Evolutionary conservation across 2,329 filamentous ascomycete species (phyloP), one percentile per base, ranked within the genome.

Genomic region (Aspergillus ochraceoroseus): DNA sequence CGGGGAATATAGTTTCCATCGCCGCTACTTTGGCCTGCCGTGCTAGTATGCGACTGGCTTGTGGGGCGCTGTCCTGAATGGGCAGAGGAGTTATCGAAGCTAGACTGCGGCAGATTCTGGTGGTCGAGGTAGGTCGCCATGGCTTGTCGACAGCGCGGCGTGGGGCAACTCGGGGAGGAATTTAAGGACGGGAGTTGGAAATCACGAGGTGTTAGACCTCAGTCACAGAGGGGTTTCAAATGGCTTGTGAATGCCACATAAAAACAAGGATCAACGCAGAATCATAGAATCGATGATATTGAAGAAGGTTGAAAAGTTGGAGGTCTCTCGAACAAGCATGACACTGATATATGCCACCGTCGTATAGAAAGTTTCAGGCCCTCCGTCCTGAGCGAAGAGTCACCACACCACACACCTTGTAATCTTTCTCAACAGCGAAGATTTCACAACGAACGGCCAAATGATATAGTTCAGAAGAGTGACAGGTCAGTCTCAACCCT

Each of bases 1-100:
- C 86, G 86, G 34, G 85, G 82, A 14, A 87, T 73, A 49, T 81
- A 80, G 52, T 76, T 74, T 46, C 66, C 58, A 42, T 64, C 63
- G 45, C 72, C 70, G 44, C 69, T 68, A 41, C 62, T 57, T 15
- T 44, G 46, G 60, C 54, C 66, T 40, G 62, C 59, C 32, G 65
- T 54, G 55, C 58, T 43, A 38, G 49, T 44, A 14, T 50, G 44
- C 12, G 54, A 40, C 6, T 42, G 40, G 20, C 46, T 43, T 25
- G 48, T 44, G 13, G 42, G 32, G 19, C 47, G 44, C 5, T 47
- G 32, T 7, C 19, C 47, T 4, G 46, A 37, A 8, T 53, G 52
- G 5, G 56, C 62, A 42, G 54, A 32, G 48, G 58, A 52, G 50
- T 57, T 49, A 63, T 64, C 31, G 18, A 18, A 19, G 40, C 36